phyloP scores from a whole-genome alignment of 768 basidiomycete species.

The Hericium alpestre region DNA sequence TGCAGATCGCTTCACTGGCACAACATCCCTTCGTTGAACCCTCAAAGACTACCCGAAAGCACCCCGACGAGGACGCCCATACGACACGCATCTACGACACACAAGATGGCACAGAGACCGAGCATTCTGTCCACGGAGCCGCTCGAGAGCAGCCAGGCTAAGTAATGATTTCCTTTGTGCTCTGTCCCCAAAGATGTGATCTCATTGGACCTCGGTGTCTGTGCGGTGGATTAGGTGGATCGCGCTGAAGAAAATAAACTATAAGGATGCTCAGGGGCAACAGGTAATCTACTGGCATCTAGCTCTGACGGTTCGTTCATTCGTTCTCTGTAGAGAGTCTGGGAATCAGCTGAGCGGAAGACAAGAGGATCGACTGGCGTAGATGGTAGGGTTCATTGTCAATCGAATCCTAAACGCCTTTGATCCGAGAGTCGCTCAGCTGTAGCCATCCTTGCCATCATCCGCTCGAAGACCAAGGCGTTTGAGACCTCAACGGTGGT shows the following conservation, averaged over 20 bases:
- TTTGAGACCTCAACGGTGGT: conserved; percentile 74
- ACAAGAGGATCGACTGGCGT: conserved; percentile 68
- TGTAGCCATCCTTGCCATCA: conserved; percentile 74
- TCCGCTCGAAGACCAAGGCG: conserved; percentile 61
- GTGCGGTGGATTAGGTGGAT: conserved; percentile 56
- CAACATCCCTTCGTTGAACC: too few relatives aligned
- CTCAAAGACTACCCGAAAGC: too few relatives aligned
- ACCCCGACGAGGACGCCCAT: too few relatives aligned
- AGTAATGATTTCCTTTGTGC: not conserved
- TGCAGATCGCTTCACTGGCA: too few relatives aligned
- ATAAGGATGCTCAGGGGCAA: conserved; percentile 66
- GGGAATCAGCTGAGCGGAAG: conserved; percentile 84
- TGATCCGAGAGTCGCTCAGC: conserved; percentile 30
- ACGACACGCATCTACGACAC: too few relatives aligned
- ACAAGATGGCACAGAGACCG: not conserved
- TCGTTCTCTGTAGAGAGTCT: conserved; percentile 44
- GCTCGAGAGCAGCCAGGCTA: not conserved
- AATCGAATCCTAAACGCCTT: not conserved
- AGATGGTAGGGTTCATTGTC: conserved; percentile 45
- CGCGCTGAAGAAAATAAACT: conserved; percentile 71
- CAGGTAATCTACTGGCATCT: conserved; percentile 33
- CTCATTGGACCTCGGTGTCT: not conserved
- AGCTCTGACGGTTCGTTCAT: not conserved
- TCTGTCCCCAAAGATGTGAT: not conserved
- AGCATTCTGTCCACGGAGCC: not conserved